Evolutionary conservation across 1,284 basidiomycete genomes (phyloP).

Genomic region (Moniliella sp.): DNA sequence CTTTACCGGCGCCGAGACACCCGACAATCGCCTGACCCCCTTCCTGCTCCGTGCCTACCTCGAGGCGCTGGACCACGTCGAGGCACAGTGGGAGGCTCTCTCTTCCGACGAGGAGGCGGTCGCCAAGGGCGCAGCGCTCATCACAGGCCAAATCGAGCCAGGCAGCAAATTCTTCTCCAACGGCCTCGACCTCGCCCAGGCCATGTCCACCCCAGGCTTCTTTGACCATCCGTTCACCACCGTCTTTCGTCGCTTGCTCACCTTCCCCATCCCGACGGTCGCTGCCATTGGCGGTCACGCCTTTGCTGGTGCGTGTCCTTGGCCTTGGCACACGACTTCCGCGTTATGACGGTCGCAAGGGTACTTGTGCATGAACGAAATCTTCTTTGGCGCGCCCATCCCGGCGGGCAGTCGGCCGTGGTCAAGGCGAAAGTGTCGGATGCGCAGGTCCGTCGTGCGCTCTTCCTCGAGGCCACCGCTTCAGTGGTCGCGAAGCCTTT

Average conservation of each 20-base stretch:
- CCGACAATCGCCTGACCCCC: conserved; percentile 51
- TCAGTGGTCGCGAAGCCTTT: conserved; percentile 53
- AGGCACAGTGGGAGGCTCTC: conserved; percentile 50
- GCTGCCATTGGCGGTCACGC: conserved; percentile 77
- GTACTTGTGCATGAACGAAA: conserved; percentile 78
- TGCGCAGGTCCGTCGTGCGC: conserved; percentile 47
- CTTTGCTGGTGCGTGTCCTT: conserved; percentile 43
- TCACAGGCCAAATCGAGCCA: conserved; percentile 10
- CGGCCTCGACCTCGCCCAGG: conserved; percentile 53
- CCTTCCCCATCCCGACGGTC: conserved; percentile 43
- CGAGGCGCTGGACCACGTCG: conserved; percentile 55
- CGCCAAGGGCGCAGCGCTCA: conserved; percentile 17
- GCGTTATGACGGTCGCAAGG: conserved; percentile 66
- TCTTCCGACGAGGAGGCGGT: conserved; percentile 5
- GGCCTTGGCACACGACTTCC: conserved; percentile 65
- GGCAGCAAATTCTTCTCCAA: conserved; percentile 17
- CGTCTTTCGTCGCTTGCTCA: conserved; percentile 34
- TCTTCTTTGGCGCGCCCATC: conserved; percentile 21
- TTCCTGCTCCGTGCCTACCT: conserved; percentile 44
- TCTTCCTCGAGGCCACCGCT: conserved; percentile 64
- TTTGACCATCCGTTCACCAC: conserved; percentile 39
- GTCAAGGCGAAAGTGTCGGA: conserved; percentile 48
- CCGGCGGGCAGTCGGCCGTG: conserved; percentile 39
- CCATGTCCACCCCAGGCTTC: conserved; percentile 48
- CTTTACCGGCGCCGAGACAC: conserved; percentile 17